A percentile compares a stretch with the other conserved stretches of the same genome.
These are phyloP conservation scores for Zasmidium cellare DNA, from an alignment of 2,329 filamentous ascomycete species.

Conservation along the genomic window DNA sequence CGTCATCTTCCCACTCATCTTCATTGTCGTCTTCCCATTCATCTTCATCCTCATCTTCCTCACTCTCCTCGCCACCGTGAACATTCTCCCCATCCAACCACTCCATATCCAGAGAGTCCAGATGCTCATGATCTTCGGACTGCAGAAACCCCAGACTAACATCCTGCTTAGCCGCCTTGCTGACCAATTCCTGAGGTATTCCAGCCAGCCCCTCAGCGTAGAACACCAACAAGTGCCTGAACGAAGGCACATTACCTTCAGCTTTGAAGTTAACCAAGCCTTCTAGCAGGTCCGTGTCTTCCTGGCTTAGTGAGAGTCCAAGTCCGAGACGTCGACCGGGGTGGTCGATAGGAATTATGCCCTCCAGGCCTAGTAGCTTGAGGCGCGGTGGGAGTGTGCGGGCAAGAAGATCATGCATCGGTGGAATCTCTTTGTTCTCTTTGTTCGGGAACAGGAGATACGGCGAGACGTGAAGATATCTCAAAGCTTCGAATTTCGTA, in stretches of 20 bases:
- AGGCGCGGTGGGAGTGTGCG: not conserved
- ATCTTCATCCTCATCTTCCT: not conserved
- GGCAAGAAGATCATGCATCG: not conserved
- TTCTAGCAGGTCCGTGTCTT: not conserved
- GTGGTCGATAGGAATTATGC: not conserved
- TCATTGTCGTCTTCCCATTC: not conserved
- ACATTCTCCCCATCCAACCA: not conserved
- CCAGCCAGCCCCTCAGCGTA: not conserved
- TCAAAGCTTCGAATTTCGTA: not conserved
- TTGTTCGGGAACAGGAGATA: not conserved
- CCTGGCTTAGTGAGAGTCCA: not conserved
- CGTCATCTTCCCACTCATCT: not conserved
- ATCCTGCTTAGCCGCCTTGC: not conserved
- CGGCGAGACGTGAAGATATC: not conserved
- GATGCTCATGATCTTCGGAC: not conserved
- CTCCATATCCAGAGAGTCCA: not conserved
- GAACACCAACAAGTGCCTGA: not conserved
- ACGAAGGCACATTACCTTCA: not conserved
- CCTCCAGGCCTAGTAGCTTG: not conserved
- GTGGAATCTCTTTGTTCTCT: not conserved
- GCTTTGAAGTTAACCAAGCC: not conserved
- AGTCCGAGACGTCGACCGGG: not conserved
- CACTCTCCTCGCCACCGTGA: not conserved
- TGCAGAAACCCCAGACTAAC: not conserved
- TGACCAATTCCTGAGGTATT: not conserved